phyloP scores from a whole-genome alignment of 2,329 filamentous ascomycete genomes.

The Dendrostoma leiphaemia region DNA sequence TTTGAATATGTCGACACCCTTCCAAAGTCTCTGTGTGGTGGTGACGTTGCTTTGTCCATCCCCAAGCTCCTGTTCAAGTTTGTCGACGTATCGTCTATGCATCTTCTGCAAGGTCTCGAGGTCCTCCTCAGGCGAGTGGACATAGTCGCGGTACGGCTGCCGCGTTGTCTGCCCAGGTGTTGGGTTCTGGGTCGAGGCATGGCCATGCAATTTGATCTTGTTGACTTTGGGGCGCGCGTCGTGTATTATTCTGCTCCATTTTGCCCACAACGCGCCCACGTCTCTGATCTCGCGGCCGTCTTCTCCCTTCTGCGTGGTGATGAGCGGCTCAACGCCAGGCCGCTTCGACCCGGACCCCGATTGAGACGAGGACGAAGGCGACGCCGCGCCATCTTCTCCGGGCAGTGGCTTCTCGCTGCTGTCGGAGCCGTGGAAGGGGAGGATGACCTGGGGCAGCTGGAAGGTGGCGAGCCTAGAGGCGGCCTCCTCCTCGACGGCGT shows the following conservation, averaged over 20 bases:
- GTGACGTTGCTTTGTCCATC: slow-evolving; percentile 28
- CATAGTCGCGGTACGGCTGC: slow-evolving; percentile 11
- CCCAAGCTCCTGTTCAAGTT: slow-evolving; percentile 26
- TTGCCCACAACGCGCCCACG: slow-evolving; percentile 13
- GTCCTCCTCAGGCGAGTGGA: slow-evolving; percentile 9
- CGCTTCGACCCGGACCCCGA: background rate
- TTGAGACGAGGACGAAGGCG: background rate
- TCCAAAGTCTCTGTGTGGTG: slow-evolving; percentile 25
- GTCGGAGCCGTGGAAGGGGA: slow-evolving; percentile 11
- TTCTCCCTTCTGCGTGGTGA: slow-evolving; percentile 1
- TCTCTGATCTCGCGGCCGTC: slow-evolving; percentile 12
- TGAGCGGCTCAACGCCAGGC: slow-evolving; percentile 1
- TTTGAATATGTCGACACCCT: slow-evolving; percentile 14
- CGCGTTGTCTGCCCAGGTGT: slow-evolving; percentile 9
- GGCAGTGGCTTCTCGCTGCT: background rate
- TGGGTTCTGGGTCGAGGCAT: slow-evolving; percentile 12
- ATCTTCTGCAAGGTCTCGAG: slow-evolving; percentile 8
- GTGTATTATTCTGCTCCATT: slow-evolving; percentile 17
- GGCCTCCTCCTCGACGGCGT: slow-evolving; percentile 16
- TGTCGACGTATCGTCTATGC: slow-evolving; percentile 37
- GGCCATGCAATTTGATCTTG: slow-evolving; percentile 10
- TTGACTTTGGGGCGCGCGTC: slow-evolving; percentile 8
- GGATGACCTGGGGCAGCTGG: slow-evolving; percentile 17
- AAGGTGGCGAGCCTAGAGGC: slow-evolving; percentile 11
- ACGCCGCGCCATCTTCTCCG: background rate